These are phyloP conservation scores for Macrophomina tecta DNA, from an alignment of 2,329 filamentous ascomycete species.

Conservation along the genomic window DNA sequence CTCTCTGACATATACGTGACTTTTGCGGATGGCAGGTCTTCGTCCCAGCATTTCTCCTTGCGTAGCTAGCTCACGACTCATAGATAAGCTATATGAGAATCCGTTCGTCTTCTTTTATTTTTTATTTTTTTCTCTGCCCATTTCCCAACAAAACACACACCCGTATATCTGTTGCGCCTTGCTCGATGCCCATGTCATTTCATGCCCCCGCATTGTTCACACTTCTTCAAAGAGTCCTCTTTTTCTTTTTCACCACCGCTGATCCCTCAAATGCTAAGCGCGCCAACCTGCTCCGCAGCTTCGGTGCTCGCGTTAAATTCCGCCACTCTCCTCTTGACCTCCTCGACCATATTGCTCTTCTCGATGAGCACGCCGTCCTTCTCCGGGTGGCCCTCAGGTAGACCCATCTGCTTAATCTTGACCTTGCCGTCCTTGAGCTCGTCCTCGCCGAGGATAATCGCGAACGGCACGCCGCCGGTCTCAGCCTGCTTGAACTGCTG, in stretches of 20 bases:
- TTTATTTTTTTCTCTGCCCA: neutral
- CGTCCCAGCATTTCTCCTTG: neutral
- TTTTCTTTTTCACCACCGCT: neutral
- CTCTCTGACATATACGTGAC: neutral
- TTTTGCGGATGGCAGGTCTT: neutral
- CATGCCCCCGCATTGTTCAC: neutral
- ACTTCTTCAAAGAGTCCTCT: neutral
- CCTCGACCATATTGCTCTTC: constrained; percentile 65
- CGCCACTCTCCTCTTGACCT: constrained; percentile 63
- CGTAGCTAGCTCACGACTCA: neutral
- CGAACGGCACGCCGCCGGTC: constrained; percentile 77
- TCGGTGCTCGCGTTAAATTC: constrained; percentile 41
- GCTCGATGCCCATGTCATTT: constrained; percentile 5
- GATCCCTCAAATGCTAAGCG: constrained; percentile 10
- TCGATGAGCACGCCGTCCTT: constrained; percentile 84
- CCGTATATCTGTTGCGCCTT: constrained; percentile 1
- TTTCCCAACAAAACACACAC: constrained; percentile 7
- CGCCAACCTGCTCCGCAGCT: constrained; percentile 30
- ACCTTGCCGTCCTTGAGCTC: constrained; percentile 84
- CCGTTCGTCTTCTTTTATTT: neutral
- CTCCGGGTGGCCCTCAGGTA: constrained; percentile 82
- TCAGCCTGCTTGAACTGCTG: constrained; percentile 93
- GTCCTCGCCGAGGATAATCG: constrained; percentile 88
- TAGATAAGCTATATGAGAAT: neutral
- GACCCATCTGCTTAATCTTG: constrained; percentile 83